phyloP scores from a whole-genome alignment of 352 stramenopile genomes.

The Phytophthora podocarpi region DNA sequence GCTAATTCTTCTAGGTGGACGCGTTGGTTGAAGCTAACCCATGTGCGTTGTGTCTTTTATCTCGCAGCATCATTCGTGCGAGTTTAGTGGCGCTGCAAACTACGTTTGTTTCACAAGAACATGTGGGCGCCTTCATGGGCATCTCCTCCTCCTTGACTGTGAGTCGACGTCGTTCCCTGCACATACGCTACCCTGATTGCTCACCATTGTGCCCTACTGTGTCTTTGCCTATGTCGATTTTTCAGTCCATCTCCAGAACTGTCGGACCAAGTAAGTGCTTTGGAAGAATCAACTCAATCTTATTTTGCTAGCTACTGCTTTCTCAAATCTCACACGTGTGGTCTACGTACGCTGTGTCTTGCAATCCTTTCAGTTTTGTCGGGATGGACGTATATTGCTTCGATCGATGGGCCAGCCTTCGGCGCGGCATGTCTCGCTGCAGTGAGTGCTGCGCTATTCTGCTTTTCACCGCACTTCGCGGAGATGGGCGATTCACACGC shows the following conservation, averaged over 20 bases:
- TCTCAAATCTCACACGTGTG: not conserved
- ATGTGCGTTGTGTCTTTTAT: not conserved
- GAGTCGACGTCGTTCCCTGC: not conserved
- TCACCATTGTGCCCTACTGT: conserved; percentile 11
- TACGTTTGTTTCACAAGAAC: conserved; percentile 67
- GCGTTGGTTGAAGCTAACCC: not conserved
- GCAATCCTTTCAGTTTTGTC: conserved; percentile 58
- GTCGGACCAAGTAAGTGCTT: conserved; percentile 64
- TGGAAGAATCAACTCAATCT: no score
- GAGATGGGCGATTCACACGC: conserved; percentile 35
- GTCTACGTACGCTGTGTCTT: conserved; percentile 1
- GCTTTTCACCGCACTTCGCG: conserved; percentile 68
- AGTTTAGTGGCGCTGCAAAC: conserved; percentile 80
- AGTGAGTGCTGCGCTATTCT: conserved; percentile 63
- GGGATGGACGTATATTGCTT: conserved; percentile 76
- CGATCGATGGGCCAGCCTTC: conserved; percentile 71
- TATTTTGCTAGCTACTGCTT: no score
- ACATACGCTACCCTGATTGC: not conserved
- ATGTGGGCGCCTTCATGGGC: conserved; percentile 79
- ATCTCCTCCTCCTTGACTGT: conserved; percentile 83
- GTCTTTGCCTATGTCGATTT: not conserved
- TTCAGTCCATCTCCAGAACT: conserved; percentile 79
- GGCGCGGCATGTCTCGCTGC: conserved; percentile 67
- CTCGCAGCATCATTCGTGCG: conserved; percentile 74
- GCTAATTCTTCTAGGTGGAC: not conserved